These are phyloP conservation scores for Fusarium bulbicola DNA, from an alignment of 2,329 filamentous ascomycete genomes.

Conservation along the genomic window DNA sequence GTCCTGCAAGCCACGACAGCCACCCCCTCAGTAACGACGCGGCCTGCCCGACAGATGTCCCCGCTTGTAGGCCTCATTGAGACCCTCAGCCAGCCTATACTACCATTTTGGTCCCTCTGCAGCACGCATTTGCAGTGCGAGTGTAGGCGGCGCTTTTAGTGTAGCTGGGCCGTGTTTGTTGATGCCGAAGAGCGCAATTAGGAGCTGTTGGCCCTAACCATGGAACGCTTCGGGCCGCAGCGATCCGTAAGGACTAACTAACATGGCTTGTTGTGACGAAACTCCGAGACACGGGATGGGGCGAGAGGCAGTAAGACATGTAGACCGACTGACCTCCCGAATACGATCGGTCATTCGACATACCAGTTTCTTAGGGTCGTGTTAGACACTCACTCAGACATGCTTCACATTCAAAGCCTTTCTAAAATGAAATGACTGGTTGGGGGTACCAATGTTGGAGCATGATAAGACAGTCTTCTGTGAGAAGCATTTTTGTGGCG, in stretches of 20 bases:
- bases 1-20: neutral
- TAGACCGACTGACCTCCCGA: neutral
- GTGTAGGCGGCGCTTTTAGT: neutral
- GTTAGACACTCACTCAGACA: neutral
- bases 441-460: no score
- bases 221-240: constrained; percentile 5
- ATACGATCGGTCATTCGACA: neutral
- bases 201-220: neutral
- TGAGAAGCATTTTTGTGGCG: neutral
- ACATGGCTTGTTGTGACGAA: neutral
- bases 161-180: neutral
- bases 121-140: fast-evolving
- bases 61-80: neutral
- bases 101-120: neutral
- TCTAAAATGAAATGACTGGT: fast-evolving
- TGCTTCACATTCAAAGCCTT: neutral
- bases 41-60: neutral
- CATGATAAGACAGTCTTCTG: neutral
- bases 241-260: neutral
- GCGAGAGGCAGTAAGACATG: neutral
- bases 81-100: neutral
- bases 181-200: neutral
- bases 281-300: neutral
- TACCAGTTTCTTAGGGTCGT: fast-evolving
- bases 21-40: neutral